These are phyloP conservation scores for Candida tibetensis DNA, from an alignment of 805 yeast species.

Conservation along the genomic window DNA sequence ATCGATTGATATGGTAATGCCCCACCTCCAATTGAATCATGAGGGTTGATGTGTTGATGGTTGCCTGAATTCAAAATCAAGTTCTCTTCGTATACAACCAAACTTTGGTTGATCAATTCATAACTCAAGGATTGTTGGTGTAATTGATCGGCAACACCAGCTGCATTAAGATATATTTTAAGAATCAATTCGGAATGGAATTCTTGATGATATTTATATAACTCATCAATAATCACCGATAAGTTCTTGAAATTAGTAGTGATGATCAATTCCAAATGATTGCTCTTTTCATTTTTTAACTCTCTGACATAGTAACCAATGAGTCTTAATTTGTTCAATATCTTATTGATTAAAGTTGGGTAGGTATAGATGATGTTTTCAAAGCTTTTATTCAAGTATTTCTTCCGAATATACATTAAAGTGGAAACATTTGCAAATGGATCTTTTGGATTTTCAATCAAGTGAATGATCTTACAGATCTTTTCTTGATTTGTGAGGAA, in stretches of 20 bases:
- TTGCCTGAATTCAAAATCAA: slow-evolving; percentile 25
- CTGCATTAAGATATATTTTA: slow-evolving; percentile 60
- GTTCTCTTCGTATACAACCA: slow-evolving; percentile 74
- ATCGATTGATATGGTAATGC: slow-evolving; percentile 50
- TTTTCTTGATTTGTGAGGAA: slow-evolving; percentile 52
- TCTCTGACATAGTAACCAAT: slow-evolving; percentile 33
- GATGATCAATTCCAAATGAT: slow-evolving; percentile 24
- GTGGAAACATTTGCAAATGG: slow-evolving; percentile 34
- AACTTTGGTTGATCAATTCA: slow-evolving; percentile 87
- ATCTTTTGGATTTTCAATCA: slow-evolving; percentile 49
- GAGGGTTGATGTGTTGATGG: slow-evolving; percentile 22
- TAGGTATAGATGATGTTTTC: slow-evolving; percentile 61
- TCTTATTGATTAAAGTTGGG: slow-evolving; percentile 68
- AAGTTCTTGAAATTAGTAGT: slow-evolving; percentile 69
- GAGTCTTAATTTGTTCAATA: slow-evolving; percentile 57
- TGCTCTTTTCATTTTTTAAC: slow-evolving; percentile 24
- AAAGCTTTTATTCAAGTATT: slow-evolving; percentile 53
- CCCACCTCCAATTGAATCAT: slow-evolving; percentile 45
- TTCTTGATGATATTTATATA: slow-evolving; percentile 43
- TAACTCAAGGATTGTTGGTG: slow-evolving; percentile 69
- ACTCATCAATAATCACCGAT: slow-evolving; percentile 66
- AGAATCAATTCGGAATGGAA: slow-evolving; percentile 36
- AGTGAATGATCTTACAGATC: slow-evolving; percentile 67
- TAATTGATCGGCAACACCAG: slow-evolving; percentile 76
- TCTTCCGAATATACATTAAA: slow-evolving; percentile 36